These are phyloP conservation scores for Musa beccarii DNA, from an alignment of 176 grass and related monocot genomes.

Conservation along the genomic window DNA sequence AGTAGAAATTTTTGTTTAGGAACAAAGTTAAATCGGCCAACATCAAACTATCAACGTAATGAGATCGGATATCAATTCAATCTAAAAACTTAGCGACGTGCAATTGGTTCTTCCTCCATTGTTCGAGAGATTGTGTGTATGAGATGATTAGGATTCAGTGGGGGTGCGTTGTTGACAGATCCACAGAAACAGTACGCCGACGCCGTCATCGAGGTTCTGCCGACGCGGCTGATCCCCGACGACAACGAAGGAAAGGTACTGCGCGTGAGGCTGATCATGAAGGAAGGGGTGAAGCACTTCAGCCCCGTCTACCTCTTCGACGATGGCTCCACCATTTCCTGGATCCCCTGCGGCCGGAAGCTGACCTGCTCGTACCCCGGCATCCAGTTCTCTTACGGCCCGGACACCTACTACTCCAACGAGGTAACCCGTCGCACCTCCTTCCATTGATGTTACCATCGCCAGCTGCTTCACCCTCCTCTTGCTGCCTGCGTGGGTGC, in stretches of 20 bases:
- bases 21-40: no score
- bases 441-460: no score
- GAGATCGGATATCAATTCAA: no score
- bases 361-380: slow-evolving; percentile 20
- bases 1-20: no score
- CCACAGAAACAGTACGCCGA: slow-evolving; percentile 87
- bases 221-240: slow-evolving; percentile 32
- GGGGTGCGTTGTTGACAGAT: slow-evolving; percentile 31
- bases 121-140: no score
- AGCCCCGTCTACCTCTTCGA: slow-evolving; percentile 9
- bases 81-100: no score
- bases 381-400: slow-evolving; percentile 19
- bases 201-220: slow-evolving; percentile 88
- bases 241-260: slow-evolving; percentile 16
- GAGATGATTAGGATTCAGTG: no score
- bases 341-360: slow-evolving; percentile 16
- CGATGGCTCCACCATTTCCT: slow-evolving; percentile 19
- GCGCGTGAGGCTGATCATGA: slow-evolving; percentile 16
- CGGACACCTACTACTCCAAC: slow-evolving; percentile 10
- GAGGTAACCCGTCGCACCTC: slow-evolving; percentile 1
- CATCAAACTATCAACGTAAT: no score
- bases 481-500: slow-evolving; percentile 28
- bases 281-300: slow-evolving; percentile 15
- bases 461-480: no score
- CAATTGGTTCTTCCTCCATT: no score